These are phyloP conservation scores for Podaxis carcinomalis DNA, from an alignment of 768 basidiomycete species.

Conservation along the genomic window DNA sequence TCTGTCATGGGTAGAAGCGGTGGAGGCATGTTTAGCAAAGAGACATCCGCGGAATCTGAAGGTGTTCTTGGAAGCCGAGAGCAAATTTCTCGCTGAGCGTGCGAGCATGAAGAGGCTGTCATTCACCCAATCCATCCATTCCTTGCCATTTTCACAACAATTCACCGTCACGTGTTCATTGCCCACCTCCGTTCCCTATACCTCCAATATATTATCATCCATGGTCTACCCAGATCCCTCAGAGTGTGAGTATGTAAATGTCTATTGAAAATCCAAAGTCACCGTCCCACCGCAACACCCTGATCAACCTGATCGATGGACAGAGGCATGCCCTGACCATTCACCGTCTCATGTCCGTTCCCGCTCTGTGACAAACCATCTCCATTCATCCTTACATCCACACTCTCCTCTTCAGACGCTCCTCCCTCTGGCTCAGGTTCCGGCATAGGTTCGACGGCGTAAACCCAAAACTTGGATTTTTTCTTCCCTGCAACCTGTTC, in stretches of 20 bases:
- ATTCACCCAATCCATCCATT: not conserved
- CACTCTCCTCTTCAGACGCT: not conserved
- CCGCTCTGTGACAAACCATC: not conserved
- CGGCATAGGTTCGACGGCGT: conserved; percentile 72
- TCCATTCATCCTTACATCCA: not conserved
- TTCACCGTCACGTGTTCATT: not conserved
- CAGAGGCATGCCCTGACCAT: not conserved
- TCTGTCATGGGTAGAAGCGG: conserved; percentile 61
- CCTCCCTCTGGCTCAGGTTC: conserved; percentile 22
- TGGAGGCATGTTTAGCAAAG: conserved; percentile 35
- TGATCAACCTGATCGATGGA: not conserved
- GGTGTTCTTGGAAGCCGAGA: conserved; percentile 27
- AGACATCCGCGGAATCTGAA: conserved; percentile 43
- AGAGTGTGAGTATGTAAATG: conserved; percentile 2
- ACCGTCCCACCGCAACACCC: not conserved
- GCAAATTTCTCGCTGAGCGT: conserved; percentile 36
- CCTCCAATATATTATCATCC: conserved; percentile 1
- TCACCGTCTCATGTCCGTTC: conserved; percentile 5
- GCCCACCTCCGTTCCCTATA: too few species aligned
- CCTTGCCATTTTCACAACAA: not conserved
- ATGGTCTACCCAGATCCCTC: not conserved
- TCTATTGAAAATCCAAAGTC: not conserved
- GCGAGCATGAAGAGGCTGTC: conserved; percentile 33
- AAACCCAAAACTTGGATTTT: conserved; percentile 85
- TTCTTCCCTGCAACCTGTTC: conserved; percentile 78